These are phyloP conservation scores for Apocynum venetum DNA, from an alignment of 257 asterid genomes.

Conservation along the genomic window DNA sequence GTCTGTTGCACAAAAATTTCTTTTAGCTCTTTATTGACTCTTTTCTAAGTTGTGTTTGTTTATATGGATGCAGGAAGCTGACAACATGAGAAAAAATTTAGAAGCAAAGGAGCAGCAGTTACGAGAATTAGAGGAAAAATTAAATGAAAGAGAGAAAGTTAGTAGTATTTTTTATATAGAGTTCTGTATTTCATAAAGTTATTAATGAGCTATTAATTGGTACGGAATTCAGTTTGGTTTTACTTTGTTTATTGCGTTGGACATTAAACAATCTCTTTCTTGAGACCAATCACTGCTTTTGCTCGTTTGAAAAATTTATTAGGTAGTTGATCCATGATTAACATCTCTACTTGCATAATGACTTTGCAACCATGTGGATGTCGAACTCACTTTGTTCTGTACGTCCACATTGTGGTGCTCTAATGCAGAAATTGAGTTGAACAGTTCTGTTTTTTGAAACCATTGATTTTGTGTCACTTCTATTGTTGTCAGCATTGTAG, in stretches of 20 bases:
- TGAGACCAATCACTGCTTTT: not conserved
- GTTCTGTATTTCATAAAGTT: not conserved
- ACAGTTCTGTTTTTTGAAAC: not conserved
- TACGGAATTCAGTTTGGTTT: not conserved
- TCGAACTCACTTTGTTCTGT: not conserved
- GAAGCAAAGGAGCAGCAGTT: slow-evolving; percentile 70
- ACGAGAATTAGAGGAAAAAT: slow-evolving; percentile 66
- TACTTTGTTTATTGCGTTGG: not conserved
- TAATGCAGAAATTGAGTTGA: not conserved
- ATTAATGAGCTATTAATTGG: not conserved
- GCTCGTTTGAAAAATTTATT: not conserved
- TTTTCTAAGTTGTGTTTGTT: slow-evolving; percentile 8
- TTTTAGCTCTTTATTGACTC: slow-evolving; percentile 3
- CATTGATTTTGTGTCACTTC: not conserved
- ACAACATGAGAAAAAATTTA: slow-evolving; percentile 40
- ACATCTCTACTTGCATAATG: not conserved
- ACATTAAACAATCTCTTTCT: not conserved
- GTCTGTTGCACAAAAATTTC: slow-evolving; percentile 9
- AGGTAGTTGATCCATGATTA: not conserved
- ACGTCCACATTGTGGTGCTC: not conserved
- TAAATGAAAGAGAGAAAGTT: slow-evolving; percentile 69
- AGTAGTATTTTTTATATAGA: slow-evolving; percentile 13
- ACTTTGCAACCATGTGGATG: not conserved
- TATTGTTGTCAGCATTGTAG: not conserved
- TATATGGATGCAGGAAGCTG: slow-evolving; percentile 69